Percentiles rank a stretch among this genome's conserved stretches.
These are phyloP conservation scores for Eudorina sp. DNA, from an alignment of 139 green algal genomes.

Conservation along the genomic window DNA sequence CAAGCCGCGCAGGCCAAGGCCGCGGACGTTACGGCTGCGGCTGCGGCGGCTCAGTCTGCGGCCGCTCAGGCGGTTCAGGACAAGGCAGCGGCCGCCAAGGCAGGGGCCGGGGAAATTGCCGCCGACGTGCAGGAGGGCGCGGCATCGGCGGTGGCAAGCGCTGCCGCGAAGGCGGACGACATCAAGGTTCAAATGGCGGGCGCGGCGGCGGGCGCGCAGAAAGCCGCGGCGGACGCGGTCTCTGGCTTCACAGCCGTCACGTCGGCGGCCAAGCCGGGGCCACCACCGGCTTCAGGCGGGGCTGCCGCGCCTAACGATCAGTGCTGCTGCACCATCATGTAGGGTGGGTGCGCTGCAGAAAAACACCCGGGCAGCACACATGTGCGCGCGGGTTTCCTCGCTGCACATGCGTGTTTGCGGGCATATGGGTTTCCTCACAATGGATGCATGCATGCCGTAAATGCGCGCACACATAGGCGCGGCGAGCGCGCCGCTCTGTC, in stretches of 20 bases:
- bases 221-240: neutral
- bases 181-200: constrained; percentile 9
- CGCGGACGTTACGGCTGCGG: neutral
- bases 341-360: neutral
- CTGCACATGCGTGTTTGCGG: too few species aligned
- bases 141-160: neutral
- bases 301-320: neutral
- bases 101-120: constrained; percentile 8
- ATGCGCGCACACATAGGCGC: too few species aligned
- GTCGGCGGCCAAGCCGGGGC: neutral
- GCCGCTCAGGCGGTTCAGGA: neutral
- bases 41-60: neutral
- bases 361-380: too few species aligned
- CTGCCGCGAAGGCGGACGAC: neutral
- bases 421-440: too few species aligned
- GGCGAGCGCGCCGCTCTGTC: too few species aligned
- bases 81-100: neutral
- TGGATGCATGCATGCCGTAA: too few species aligned
- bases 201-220: neutral
- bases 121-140: constrained; percentile 22
- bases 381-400: too few species aligned
- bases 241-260: neutral
- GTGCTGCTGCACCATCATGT: constrained; percentile 19
- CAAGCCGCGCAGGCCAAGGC: neutral
- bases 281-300: neutral